These are phyloP conservation scores for Talaromyces stipitatus DNA, from an alignment of 495 filamentous ascomycete genomes.

Conservation along the genomic window DNA sequence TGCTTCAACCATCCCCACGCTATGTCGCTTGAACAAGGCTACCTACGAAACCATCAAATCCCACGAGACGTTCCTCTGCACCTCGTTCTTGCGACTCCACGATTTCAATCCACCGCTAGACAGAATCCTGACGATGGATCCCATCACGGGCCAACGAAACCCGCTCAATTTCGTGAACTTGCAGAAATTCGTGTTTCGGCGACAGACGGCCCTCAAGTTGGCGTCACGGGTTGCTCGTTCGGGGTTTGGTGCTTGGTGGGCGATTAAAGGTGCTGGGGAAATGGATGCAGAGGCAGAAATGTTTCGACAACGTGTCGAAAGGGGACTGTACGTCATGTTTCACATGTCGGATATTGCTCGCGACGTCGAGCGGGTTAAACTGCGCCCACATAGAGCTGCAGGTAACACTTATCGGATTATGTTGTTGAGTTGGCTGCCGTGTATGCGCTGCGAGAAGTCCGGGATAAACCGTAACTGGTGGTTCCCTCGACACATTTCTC, in stretches of 20 bases:
- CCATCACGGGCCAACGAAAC: constrained; percentile 13
- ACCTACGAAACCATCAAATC: constrained; percentile 21
- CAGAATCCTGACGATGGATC: constrained; percentile 17
- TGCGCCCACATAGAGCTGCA: constrained; percentile 1
- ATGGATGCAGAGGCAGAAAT: constrained; percentile 22
- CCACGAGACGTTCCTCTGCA: constrained; percentile 20
- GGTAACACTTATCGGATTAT: not conserved
- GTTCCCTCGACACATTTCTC: constrained; percentile 8
- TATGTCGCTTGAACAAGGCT: constrained; percentile 19
- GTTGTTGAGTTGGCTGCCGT: not conserved
- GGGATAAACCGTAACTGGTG: not conserved
- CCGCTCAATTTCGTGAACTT: constrained; percentile 18
- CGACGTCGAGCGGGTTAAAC: constrained; percentile 9
- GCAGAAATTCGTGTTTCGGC: constrained; percentile 14
- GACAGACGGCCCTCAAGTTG: constrained; percentile 13
- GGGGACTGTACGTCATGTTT: constrained; percentile 21
- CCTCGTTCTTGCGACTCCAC: constrained; percentile 19
- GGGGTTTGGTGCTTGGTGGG: constrained; percentile 18
- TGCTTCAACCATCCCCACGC: constrained; percentile 11
- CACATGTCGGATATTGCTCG: constrained; percentile 25
- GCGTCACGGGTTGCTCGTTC: constrained; percentile 19
- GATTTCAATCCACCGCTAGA: constrained; percentile 13
- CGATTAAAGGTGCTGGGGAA: constrained; percentile 19
- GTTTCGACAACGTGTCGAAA: constrained; percentile 18
- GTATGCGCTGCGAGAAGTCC: not conserved